phyloP scores from a whole-genome alignment of 2,329 filamentous ascomycete genomes.

The Diaporthe ilicicola region DNA sequence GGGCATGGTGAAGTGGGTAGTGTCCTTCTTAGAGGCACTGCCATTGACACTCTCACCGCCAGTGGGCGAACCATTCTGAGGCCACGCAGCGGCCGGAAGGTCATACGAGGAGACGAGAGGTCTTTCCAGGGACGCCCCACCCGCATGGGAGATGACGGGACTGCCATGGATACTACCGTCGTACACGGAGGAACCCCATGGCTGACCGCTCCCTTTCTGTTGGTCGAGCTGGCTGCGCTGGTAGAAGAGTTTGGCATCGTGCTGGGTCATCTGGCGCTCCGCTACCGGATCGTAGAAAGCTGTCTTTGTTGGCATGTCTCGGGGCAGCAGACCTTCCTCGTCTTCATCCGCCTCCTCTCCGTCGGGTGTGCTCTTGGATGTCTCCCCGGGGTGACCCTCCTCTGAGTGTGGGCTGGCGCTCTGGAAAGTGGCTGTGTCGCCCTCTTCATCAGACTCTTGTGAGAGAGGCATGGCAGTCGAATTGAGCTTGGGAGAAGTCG shows the following conservation, averaged over 20 bases:
- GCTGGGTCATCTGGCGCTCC: slow-evolving; percentile 93
- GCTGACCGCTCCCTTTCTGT: slow-evolving; percentile 46
- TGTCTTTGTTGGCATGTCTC: slow-evolving; percentile 73
- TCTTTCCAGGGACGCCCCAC: slow-evolving; percentile 25
- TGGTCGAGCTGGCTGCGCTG: slow-evolving; percentile 81
- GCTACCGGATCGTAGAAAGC: slow-evolving; percentile 93
- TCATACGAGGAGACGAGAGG: slow-evolving; percentile 23
- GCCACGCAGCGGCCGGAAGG: slow-evolving; percentile 30
- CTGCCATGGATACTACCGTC: slow-evolving; percentile 54
- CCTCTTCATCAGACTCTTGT: slow-evolving; percentile 49
- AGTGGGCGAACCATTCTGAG: slow-evolving; percentile 25
- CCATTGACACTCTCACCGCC: slow-evolving; percentile 29
- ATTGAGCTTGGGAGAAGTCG: slow-evolving; percentile 45
- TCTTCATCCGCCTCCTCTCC: slow-evolving; percentile 39
- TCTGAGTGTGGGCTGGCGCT: slow-evolving; percentile 46
- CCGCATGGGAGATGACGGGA: slow-evolving; percentile 47
- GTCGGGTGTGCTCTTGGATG: slow-evolving; percentile 30
- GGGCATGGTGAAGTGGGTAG: slow-evolving; percentile 28
- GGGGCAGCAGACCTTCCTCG: slow-evolving; percentile 66
- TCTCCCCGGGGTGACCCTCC: slow-evolving; percentile 26
- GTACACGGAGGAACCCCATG: slow-evolving; percentile 48
- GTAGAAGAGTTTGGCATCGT: slow-evolving; percentile 95
- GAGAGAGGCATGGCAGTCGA: slow-evolving; percentile 43
- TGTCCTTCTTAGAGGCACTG: slow-evolving; percentile 33
- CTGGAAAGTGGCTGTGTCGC: slow-evolving; percentile 41